Conservation (phyloP, 768 basidiomycete species). For the Inosperma sp. region DNA sequence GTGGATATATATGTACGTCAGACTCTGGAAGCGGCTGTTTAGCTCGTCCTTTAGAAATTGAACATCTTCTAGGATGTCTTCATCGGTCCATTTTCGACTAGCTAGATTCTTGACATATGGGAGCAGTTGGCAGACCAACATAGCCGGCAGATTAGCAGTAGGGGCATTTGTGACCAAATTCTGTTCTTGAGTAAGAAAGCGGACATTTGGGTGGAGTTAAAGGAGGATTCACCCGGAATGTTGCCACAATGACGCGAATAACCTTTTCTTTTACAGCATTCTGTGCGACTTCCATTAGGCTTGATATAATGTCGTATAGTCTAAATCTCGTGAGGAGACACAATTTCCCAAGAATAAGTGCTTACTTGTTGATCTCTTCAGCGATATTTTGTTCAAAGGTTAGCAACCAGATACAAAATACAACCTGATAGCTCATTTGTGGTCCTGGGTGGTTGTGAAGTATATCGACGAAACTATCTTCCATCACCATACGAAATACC, state of each 20-base stretch:
- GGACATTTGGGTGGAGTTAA: background rate
- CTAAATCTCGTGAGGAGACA: no score
- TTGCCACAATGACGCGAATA: slow-evolving; percentile 86
- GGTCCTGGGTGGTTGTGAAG: slow-evolving; percentile 77
- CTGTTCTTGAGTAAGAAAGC: slow-evolving; percentile 31
- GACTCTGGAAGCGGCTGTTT: slow-evolving; percentile 76
- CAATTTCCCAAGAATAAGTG: no score
- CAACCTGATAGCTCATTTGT: slow-evolving; percentile 94
- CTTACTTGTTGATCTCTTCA: slow-evolving; percentile 81
- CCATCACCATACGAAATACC: background rate
- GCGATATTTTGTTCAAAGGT: slow-evolving; percentile 87
- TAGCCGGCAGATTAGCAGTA: slow-evolving; percentile 80
- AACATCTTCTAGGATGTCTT: slow-evolving; percentile 91
- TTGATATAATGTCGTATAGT: slow-evolving; percentile 84
- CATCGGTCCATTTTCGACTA: slow-evolving; percentile 87
- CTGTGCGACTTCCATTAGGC: slow-evolving; percentile 80
- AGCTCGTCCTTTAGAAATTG: slow-evolving; percentile 84
- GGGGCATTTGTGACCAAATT: slow-evolving; percentile 92
- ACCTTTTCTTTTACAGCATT: slow-evolving; percentile 96
- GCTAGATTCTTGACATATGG: slow-evolving; percentile 84
- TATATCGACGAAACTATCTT: slow-evolving; percentile 70
- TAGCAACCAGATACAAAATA: slow-evolving; percentile 89
- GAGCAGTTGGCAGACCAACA: slow-evolving; percentile 84
- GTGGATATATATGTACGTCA: slow-evolving; percentile 60
- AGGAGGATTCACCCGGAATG: slow-evolving; percentile 63